These are phyloP conservation scores for Lasiodiplodia citricola DNA, from an alignment of 2,329 filamentous ascomycete species.

Conservation along the genomic window DNA sequence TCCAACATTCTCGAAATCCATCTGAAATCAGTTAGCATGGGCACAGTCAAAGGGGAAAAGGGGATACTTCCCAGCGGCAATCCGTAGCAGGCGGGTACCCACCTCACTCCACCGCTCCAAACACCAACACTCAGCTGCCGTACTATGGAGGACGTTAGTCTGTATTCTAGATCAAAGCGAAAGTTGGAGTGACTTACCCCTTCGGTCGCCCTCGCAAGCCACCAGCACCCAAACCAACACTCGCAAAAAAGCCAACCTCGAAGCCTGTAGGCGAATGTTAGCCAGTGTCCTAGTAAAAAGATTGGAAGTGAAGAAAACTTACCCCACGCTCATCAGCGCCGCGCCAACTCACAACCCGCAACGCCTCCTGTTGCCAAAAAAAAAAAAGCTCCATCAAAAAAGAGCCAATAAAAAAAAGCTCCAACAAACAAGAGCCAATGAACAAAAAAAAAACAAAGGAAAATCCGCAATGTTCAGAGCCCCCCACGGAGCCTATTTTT, in stretches of 20 bases:
- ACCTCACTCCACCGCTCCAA: background rate
- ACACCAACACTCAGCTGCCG: background rate
- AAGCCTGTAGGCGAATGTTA: background rate
- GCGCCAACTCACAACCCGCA: background rate
- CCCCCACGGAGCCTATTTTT: slow-evolving; percentile 1
- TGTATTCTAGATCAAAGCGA: background rate
- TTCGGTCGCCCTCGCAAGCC: background rate
- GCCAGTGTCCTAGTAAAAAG: background rate
- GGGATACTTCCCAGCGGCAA: background rate
- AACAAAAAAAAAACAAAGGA: background rate
- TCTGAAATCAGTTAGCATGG: too few relatives aligned
- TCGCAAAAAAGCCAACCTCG: background rate
- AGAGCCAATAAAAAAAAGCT: background rate
- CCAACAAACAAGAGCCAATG: too few relatives aligned
- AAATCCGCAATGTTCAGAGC: background rate
- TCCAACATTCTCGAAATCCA: too few relatives aligned
- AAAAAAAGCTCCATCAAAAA: too few relatives aligned
- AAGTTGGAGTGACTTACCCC: background rate
- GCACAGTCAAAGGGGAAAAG: background rate
- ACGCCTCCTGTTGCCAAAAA: background rate
- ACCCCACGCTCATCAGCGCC: background rate
- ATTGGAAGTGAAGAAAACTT: background rate
- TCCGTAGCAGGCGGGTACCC: background rate
- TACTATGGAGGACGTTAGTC: background rate
- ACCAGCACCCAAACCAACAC: background rate